Conservation (phyloP, 371 early-diverging fungal genomes). For the Funneliformis caledonium region DNA sequence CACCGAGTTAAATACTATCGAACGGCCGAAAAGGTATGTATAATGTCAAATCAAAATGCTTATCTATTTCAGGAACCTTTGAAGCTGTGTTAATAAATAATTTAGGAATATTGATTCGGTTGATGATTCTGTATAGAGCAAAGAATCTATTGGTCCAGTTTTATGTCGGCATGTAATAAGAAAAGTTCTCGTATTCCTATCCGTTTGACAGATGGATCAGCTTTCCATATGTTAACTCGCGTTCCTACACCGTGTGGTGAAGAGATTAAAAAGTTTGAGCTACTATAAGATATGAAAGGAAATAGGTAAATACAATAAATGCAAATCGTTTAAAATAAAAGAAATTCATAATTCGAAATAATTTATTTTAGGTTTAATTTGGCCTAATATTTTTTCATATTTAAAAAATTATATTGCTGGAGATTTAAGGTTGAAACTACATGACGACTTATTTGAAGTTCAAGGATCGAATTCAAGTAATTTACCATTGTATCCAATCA, state of each 20-base stretch:
- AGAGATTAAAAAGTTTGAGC: constrained; percentile 9
- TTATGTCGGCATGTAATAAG: neutral
- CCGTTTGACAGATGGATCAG: constrained; percentile 6
- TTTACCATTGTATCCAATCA: constrained; percentile 16
- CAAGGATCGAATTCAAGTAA: neutral
- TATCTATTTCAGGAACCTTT: neutral
- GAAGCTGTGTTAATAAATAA: neutral
- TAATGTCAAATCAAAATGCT: neutral
- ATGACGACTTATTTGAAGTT: neutral
- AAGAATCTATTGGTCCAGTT: neutral
- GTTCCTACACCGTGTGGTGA: neutral
- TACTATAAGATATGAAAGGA: neutral
- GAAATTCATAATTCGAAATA: neutral
- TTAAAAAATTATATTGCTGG: neutral
- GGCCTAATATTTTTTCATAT: constrained; percentile 15
- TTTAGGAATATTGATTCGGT: neutral
- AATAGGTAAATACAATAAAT: neutral
- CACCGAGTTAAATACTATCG: neutral
- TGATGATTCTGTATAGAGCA: neutral
- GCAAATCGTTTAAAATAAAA: neutral
- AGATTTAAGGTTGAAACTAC: neutral
- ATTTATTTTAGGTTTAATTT: neutral
- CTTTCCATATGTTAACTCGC: neutral
- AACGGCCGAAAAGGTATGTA: neutral
- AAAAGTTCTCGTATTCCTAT: constrained; percentile 1